Evolutionary conservation across 768 basidiomycete genomes (phyloP), one percentile per base, ranked within the genome.

Genomic region (Russula lepida): DNA sequence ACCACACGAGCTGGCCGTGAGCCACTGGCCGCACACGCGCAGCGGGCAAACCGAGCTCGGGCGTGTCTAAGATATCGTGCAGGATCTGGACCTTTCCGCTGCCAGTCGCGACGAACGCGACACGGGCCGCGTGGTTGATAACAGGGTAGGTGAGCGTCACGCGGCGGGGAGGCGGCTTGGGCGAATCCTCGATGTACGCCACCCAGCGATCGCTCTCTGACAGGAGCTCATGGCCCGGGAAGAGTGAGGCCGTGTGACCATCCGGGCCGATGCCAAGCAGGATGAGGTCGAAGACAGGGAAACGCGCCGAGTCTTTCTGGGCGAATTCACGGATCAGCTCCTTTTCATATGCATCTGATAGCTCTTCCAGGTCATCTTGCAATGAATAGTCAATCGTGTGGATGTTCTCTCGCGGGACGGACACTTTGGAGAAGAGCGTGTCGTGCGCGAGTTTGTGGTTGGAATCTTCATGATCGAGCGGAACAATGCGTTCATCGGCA

Each of bases 181-280:
- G 97, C 41, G 89, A 89, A 76, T 98, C 92, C 21, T 89, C 85
- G 69, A 99, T 77, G 73, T 84, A 88, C 1, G 95, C 95, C 25
- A 99, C 90, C 97, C 97, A 99, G 62, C 91, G 83, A 72, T 92
- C 92, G 53, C 79, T 82, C 75, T 97, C 95, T n/a, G 75, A 63
- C 52, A 99, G 81, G 41, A 98, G 81, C 39, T 73, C 75, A 70
- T 98, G 95, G n/a, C 81, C 89, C 9, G 97, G 97, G 83, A 99
- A 99, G 67, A 99, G 85, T 7, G 91, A 94, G 63, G 89, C 93
- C 44, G 95, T 98, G 78, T 99, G 97, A n/a, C 95, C 95, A 71
- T 98, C 97, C 6, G 90, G 91, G 32, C 97, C 97, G 82, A 95
- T 86, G 52, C 97, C 97, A 54, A 99, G 86, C 47, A 99, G 84